A percentile compares a stretch with the other conserved stretches of the same genome.
phyloP scores from a whole-genome alignment of 331 rosid genomes.

The Rosa hybrid region DNA sequence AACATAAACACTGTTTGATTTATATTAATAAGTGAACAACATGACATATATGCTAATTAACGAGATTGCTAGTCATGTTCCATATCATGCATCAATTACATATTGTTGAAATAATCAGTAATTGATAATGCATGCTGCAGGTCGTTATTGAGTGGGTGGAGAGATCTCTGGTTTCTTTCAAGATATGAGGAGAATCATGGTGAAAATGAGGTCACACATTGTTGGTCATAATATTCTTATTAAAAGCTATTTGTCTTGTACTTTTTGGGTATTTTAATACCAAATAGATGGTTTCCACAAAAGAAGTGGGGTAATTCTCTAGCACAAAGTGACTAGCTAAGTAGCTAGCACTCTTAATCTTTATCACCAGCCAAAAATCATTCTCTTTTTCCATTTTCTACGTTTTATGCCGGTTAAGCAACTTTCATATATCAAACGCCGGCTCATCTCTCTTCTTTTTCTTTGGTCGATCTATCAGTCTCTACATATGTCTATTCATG shows the following conservation, averaged over 20 bases:
- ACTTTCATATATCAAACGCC: not conserved
- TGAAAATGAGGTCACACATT: not conserved
- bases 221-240: constrained; percentile 9
- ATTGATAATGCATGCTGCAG: not conserved
- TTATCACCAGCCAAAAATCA: constrained; percentile 42
- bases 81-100: too few relatives aligned
- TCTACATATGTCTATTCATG: not conserved
- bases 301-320: constrained; percentile 33
- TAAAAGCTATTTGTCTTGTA: constrained; percentile 31
- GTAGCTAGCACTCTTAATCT: constrained; percentile 27
- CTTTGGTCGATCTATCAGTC: not conserved
- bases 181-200: constrained; percentile 30
- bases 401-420: not conserved
- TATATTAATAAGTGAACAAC: not conserved
- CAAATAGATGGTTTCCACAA: constrained; percentile 21
- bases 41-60: not conserved
- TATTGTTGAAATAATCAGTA: not conserved
- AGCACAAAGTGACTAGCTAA: constrained; percentile 34
- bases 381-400: constrained; percentile 22
- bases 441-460: not conserved
- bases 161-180: not conserved
- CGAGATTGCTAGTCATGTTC: too few relatives aligned
- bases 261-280: constrained; percentile 37
- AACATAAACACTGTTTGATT: not conserved
- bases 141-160: not conserved